These are phyloP conservation scores for Carex arenaria DNA, from an alignment of 202 grass and related monocot species.

Conservation along the genomic window DNA sequence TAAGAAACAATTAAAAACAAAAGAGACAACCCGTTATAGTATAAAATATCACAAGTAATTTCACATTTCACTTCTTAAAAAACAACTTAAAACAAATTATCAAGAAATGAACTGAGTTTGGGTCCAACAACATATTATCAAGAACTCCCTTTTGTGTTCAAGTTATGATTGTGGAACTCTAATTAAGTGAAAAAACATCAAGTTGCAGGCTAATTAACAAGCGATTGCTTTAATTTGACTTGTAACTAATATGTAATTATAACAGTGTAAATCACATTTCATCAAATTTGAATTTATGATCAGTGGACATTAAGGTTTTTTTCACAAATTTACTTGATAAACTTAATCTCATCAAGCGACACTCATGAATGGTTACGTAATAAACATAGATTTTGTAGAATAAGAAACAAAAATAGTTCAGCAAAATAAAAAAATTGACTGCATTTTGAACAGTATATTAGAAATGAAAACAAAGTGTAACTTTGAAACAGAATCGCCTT, in stretches of 20 bases:
- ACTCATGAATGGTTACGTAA: background rate
- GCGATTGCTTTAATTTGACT: no score
- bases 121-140: background rate
- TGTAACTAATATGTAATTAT: no score
- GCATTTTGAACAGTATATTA: background rate
- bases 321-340: background rate
- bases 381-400: background rate
- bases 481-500: background rate
- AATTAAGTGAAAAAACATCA: background rate
- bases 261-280: background rate
- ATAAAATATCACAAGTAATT: background rate
- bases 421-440: background rate
- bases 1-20: no score
- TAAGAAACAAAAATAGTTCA: background rate
- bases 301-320: background rate
- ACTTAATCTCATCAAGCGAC: no score
- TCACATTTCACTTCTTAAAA: slow-evolving; percentile 3
- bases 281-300: background rate
- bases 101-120: background rate
- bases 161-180: background rate
- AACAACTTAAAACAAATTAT: background rate
- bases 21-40: background rate
- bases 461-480: background rate
- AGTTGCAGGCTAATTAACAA: no score
- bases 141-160: background rate